A percentile compares a stretch with the other conserved stretches of the same genome.
Evolutionary conservation across 805 yeast genomes (phyloP).

Genomic region (Candida berthetii): DNA sequence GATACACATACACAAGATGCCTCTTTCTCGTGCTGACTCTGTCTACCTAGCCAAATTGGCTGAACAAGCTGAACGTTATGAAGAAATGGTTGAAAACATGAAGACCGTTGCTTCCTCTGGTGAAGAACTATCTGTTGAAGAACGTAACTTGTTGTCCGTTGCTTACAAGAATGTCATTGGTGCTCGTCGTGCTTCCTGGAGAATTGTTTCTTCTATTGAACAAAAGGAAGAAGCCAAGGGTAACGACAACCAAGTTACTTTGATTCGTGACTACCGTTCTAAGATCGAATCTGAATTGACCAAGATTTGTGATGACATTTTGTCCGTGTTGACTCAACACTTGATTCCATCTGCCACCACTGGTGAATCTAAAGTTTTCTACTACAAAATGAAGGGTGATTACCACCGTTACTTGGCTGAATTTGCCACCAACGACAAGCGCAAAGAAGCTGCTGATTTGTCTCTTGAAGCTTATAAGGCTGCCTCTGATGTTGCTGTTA

Average conservation of each 20-base stretch:
- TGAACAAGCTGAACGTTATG: conserved; percentile 99
- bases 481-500: conserved; percentile 95
- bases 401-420: conserved; percentile 99
- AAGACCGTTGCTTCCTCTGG: conserved; percentile 95
- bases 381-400: conserved; percentile 99
- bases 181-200: conserved; percentile 99
- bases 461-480: conserved; percentile 92
- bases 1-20: conserved; percentile 35
- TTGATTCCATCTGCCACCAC: conserved; percentile 91
- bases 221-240: conserved; percentile 98
- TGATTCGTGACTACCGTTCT: conserved; percentile 90
- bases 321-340: conserved; percentile 81
- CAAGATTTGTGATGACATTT: conserved; percentile 90
- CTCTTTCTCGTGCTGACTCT: conserved; percentile 93
- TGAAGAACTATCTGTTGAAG: conserved; percentile 94
- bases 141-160: conserved; percentile 93
- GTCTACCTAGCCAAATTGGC: conserved; percentile 97
- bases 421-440: conserved; percentile 86
- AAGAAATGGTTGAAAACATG: conserved; percentile 99
- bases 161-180: conserved; percentile 99
- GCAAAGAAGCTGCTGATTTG: conserved; percentile 87
- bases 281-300: conserved; percentile 91
- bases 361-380: conserved; percentile 97
- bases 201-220: conserved; percentile 96
- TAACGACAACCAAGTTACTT: conserved; percentile 80